Percentiles rank a stretch among this genome's conserved stretches.
phyloP scores from a whole-genome alignment of 2,329 filamentous ascomycete species.

The Botryotinia convoluta region DNA sequence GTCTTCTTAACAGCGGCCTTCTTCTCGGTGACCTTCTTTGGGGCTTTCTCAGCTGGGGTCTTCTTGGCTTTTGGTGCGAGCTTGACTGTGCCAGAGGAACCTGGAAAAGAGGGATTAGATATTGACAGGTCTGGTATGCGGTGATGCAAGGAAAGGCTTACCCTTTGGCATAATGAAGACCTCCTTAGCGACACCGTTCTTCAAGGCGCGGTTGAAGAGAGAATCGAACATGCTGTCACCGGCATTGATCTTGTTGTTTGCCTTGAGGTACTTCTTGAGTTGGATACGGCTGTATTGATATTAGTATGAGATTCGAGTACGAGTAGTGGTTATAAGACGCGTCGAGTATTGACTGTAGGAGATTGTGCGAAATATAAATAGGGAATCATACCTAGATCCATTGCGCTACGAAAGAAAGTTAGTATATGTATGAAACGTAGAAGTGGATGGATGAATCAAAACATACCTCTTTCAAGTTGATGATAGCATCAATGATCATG shows the following conservation, averaged over 20 bases:
- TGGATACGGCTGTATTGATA: conserved; percentile 53
- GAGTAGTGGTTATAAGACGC: conserved; percentile 26
- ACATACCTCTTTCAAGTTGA: conserved; percentile 38
- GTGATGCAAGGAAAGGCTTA: conserved; percentile 44
- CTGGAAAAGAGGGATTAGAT: conserved; percentile 43
- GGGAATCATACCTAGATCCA: conserved; percentile 37
- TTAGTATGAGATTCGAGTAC: conserved; percentile 22
- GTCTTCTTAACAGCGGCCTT: conserved; percentile 40
- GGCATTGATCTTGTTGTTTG: conserved; percentile 65
- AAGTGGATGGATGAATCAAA: not conserved
- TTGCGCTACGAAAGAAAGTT: conserved; percentile 33
- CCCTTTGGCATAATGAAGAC: conserved; percentile 71
- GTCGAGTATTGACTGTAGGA: conserved; percentile 23
- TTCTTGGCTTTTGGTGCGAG: conserved; percentile 43
- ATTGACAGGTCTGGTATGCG: not conserved
- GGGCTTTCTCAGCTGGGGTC: conserved; percentile 32
- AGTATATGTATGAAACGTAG: conserved; percentile 16
- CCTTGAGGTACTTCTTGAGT: conserved; percentile 72
- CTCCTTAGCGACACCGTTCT: conserved; percentile 64
- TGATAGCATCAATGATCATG: conserved; percentile 39
- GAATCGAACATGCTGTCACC: conserved; percentile 59
- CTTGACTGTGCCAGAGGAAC: conserved; percentile 69
- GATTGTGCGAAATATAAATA: conserved; percentile 15
- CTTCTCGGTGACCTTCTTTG: conserved; percentile 40
- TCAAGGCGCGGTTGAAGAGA: conserved; percentile 69